A percentile compares a stretch with the other conserved stretches of the same genome.
Conservation (phyloP, 768 basidiomycete species). For the Boletus insuetus region DNA sequence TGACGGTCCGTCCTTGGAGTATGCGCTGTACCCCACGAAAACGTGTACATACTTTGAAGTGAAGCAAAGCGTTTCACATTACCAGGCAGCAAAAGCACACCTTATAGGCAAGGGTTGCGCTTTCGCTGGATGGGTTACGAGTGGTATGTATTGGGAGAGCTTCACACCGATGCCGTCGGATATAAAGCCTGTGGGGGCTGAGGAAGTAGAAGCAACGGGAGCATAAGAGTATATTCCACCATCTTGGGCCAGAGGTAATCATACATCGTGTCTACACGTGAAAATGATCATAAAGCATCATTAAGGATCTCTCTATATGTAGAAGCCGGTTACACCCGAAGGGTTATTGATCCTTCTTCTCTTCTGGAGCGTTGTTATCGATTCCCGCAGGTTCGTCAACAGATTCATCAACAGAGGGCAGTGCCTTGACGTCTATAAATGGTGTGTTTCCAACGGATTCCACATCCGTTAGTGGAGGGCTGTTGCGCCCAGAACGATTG, state of each 20-base stretch:
- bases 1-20: conserved; percentile 5
- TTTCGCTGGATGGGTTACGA: conserved; percentile 64
- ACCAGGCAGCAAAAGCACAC: conserved; percentile 49
- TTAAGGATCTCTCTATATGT: conserved; percentile 15
- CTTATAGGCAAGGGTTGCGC: conserved; percentile 44
- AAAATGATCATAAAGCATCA: conserved; percentile 14
- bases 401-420: conserved; percentile 22
- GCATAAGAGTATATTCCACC: conserved; percentile 4
- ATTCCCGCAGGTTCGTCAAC: no score
- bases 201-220: not conserved
- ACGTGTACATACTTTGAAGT: conserved; percentile 42
- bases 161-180: conserved; percentile 34
- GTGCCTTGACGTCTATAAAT: conserved; percentile 18
- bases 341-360: conserved; percentile 32
- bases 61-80: conserved; percentile 43
- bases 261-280: conserved; percentile 8
- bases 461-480: conserved; percentile 47
- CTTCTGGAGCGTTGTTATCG: conserved; percentile 9
- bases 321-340: not conserved
- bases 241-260: conserved; percentile 1
- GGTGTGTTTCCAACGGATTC: conserved; percentile 39
- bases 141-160: conserved; percentile 50
- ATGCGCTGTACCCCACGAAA: conserved; percentile 11
- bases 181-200: not conserved
- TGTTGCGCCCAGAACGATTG: conserved; percentile 52